phyloP scores from a whole-genome alignment of 768 basidiomycete species.

The Suillus brevipes region DNA sequence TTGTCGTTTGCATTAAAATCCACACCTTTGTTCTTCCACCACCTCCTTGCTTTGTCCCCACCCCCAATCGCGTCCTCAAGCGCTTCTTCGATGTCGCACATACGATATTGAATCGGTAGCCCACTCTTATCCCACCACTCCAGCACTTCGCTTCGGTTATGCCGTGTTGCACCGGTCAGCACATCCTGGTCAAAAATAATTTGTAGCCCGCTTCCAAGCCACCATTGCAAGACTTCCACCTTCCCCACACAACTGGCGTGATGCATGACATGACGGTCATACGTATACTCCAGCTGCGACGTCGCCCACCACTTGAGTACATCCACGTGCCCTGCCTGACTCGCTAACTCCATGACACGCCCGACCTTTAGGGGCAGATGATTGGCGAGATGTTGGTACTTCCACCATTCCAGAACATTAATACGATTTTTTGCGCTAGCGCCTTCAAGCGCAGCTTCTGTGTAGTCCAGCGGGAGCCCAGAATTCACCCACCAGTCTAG shows the following conservation, averaged over 20 bases:
- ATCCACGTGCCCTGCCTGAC: constrained; percentile 71
- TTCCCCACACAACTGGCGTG: constrained; percentile 80
- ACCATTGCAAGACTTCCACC: constrained; percentile 81
- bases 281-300: constrained; percentile 75
- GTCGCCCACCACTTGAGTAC: constrained; percentile 86
- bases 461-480: constrained; percentile 69
- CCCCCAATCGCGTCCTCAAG: constrained; percentile 84
- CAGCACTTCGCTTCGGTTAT: constrained; percentile 78
- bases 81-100: constrained; percentile 92
- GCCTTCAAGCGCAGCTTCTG: constrained; percentile 76
- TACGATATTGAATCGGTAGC: constrained; percentile 78
- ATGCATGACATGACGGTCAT: constrained; percentile 74
- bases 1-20: constrained; percentile 83
- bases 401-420: constrained; percentile 85
- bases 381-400: constrained; percentile 47
- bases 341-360: constrained; percentile 83
- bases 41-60: constrained; percentile 70
- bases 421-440: constrained; percentile 79
- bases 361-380: constrained; percentile 75
- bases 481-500: constrained; percentile 81
- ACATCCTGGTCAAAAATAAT: constrained; percentile 80
- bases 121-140: constrained; percentile 89
- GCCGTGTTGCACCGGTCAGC: constrained; percentile 75
- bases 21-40: constrained; percentile 83
- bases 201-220: constrained; percentile 75